Base-by-base conservation (phyloP, 495 filamentous ascomycete genomes). In the Mytilinidion resinicola region DNA sequence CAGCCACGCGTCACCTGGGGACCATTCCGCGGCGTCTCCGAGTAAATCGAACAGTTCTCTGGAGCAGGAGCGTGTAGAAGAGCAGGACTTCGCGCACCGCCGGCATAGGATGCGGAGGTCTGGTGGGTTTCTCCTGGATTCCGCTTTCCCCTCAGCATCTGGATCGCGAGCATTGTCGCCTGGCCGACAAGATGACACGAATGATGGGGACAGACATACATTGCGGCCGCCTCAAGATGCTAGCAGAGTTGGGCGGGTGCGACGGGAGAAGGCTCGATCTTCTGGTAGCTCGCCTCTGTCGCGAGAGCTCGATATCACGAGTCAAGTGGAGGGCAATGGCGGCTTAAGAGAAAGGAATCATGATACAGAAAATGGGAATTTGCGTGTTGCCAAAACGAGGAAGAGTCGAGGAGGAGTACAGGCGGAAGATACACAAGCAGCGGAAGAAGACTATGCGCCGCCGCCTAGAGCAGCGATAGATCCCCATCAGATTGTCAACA, bases 401-500 rank as follows among this genome's bases (percentile, higher is more conserved):
- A 63, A 58, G 17, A 51, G 14, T 14, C 20, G 21, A 3, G 56
- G 30, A 49, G 19, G 17, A 7, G 9, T 17, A 5, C 9, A 51
- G 25, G 21, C 21, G 14, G 38, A 36, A 10, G 38, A 19, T 37
- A 15, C 30, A 37, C 20, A 17, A 53, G 30, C 15, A 53, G 51
- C n/a, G 15, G 46, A 36, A 17, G 33, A n/a, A 34, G 35, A 53
- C 14, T 14, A 30, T 10, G 51, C 34, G 43, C 5, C 36, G 35
- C 19, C 49, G 14, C 49, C 64, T 11, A 64, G 54, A 15, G n/a
- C 51, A 4, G 51, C 51, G 48, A 67, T 75, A 35, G 90, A 96
- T 63, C 84, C 89, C 19, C 78, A 87, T 17, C 87, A 95, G 70
- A 91, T 96, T 57, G 89, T 96, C 38, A 90, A 87, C 65, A 85